Evolutionary conservation across 257 asterid species (phyloP).

Genomic region (Apocynum venetum): DNA sequence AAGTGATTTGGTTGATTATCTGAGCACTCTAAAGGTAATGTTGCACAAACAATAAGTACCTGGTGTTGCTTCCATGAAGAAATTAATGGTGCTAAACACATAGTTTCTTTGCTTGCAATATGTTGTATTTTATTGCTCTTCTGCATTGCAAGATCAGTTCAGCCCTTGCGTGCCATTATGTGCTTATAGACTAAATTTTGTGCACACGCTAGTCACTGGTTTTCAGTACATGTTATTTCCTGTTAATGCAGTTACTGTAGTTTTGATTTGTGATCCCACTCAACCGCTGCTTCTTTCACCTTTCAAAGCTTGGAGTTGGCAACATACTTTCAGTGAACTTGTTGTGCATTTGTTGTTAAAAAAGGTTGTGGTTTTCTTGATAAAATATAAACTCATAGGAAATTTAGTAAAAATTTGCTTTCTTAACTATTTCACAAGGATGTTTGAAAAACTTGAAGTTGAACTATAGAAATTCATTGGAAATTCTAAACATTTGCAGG

Average conservation of each 20-base stretch:
- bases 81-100: neutral
- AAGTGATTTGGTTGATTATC: constrained; percentile 79
- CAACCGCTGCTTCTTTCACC: neutral
- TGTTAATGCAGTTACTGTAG: neutral
- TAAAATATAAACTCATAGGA: neutral
- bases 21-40: constrained; percentile 69
- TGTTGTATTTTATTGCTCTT: neutral
- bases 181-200: neutral
- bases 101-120: neutral
- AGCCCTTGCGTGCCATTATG: neutral
- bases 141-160: neutral
- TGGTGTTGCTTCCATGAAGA: neutral
- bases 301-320: neutral
- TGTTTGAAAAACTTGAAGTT: neutral
- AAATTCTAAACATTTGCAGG: neutral
- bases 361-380: neutral
- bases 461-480: neutral
- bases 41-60: neutral
- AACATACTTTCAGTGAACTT: neutral
- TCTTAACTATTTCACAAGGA: neutral
- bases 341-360: neutral
- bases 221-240: neutral
- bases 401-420: neutral
- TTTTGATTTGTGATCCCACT: neutral
- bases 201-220: neutral